Base-by-base conservation (phyloP, 306 rosid genomes). In the Trifolium fragiferum region DNA sequence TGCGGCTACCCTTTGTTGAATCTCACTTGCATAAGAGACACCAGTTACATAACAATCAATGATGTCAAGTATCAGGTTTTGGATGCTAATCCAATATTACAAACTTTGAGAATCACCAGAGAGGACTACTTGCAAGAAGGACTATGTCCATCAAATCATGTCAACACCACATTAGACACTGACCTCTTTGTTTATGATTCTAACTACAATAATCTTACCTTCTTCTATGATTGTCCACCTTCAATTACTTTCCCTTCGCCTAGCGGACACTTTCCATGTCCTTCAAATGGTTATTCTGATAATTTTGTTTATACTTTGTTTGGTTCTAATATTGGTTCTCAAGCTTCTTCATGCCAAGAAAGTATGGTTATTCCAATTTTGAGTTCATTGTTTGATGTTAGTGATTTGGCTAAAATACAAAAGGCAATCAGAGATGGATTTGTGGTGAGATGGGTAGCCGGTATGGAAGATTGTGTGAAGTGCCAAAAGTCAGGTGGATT, bases 1-100 rank as follows among this genome's bases (percentile, higher is more conserved):
- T 91, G 97, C 68, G 95, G 93, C 57, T 8, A 82, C 72, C 87
- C 80, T 40, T 62, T 21, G 8, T 58, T 87, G 27, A 15, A 54
- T 6, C 81, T 87, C 40, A 8, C 3, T 3, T 91, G 97, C 44
- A 4, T 20, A 13, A 0, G 2, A 2, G 19, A 11, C 23, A 64
- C 4, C 15, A 12, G 78, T 47, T 49, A 60, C 76, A 74, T 89
- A 3, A 55, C 66, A 14, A 86, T 89, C 40, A 41, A 4, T 13
- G 61, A 11, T 1, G 72, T 80, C 65, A 51, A 0, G 3, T 91
- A 83, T 83, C 2, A 11, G 5, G 62, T 91, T 75, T 47, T 76
- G 66, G 53, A 7, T 1, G 70, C 77, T 5, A 7, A 77, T 15
- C 35, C 37, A 0, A 4, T 7, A 0, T 3, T 19, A 12, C 38